Base-by-base conservation (phyloP, 306 rosid species). In the Dalbergia cochinchinensis region DNA sequence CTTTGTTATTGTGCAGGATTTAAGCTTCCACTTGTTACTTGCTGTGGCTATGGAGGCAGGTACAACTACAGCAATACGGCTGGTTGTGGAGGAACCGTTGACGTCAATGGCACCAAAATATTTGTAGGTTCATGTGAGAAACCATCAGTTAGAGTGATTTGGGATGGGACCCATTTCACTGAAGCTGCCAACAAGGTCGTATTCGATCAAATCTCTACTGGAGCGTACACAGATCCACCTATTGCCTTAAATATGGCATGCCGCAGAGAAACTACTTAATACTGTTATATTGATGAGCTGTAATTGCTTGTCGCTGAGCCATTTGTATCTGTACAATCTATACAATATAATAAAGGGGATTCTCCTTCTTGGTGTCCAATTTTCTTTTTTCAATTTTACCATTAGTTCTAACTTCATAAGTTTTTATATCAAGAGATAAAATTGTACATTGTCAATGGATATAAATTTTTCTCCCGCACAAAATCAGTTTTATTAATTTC, bases 41-140 rank as follows among this genome's bases (percentile, higher is more conserved):
- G 92, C 12, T 88, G 95, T 78, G 92, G 95, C 0, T 63, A 80
- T 65, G 95, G 91, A 68, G 92, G 89, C 15, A 20, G 78, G 61
- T 85, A 91, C 81, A 88, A 85, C 65, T 83, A n/a, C 11, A 75
- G 18, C 53, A 0, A 0, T 66, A 35, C 2, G 8, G 69, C 9
- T 16, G 15, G 4, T 7, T 73, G 87, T 76, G 88, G 87, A 41
- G 73, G 15, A 66, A 80, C 54, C 14, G 14, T 22, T 2, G 41
- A 22, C 3, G 59, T 78, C 0, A 68, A 85, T 71, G 88, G 88
- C 59, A 78, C 67, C 44, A 34, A 75, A 54, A 76, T 60, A 55
- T 60, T 61, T 19, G 91, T 72, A 7, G 87, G 85, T 7, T 82
- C 88, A 5, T 82, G 91, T 47, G 51, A 59, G 12, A 50, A 11